These are phyloP conservation scores for Eragrostis tef DNA, from an alignment of 202 grass and related monocot species.

Conservation along the genomic window DNA sequence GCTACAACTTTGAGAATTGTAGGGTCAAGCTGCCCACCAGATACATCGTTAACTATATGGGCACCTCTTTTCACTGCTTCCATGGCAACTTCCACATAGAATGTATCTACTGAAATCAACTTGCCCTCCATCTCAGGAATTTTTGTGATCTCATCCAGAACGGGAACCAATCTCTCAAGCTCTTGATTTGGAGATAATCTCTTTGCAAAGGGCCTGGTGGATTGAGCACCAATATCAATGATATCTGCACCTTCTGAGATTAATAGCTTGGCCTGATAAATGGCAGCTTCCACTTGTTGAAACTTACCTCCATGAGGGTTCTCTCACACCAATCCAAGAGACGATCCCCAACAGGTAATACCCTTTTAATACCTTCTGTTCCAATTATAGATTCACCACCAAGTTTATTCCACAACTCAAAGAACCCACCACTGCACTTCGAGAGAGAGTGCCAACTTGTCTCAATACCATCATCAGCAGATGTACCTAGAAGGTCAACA, in stretches of 20 bases:
- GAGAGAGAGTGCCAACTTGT: slow-evolving; percentile 78
- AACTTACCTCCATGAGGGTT: slow-evolving; percentile 87
- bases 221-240: slow-evolving; percentile 95
- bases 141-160: slow-evolving; percentile 67
- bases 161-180: slow-evolving; percentile 72
- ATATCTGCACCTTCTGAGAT: slow-evolving; percentile 88
- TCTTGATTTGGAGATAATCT: slow-evolving; percentile 74
- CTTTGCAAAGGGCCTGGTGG: slow-evolving; percentile 77
- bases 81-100: slow-evolving; percentile 73
- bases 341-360: slow-evolving; percentile 61
- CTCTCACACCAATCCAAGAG: slow-evolving; percentile 76
- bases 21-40: slow-evolving; percentile 75
- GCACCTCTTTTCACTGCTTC: slow-evolving; percentile 82
- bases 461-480: slow-evolving; percentile 51
- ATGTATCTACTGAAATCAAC: slow-evolving; percentile 80
- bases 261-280: slow-evolving; percentile 68
- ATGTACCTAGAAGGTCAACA: slow-evolving; percentile 72
- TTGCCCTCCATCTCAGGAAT: slow-evolving; percentile 76
- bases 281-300: slow-evolving; percentile 55
- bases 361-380: slow-evolving; percentile 71
- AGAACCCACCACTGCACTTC: slow-evolving; percentile 59
- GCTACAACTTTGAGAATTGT: slow-evolving; percentile 66
- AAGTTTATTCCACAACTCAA: slow-evolving; percentile 76
- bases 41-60: slow-evolving; percentile 88
- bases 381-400: slow-evolving; percentile 79